phyloP scores from a whole-genome alignment of 139 green algal genomes.

The Haematococcus sp. region DNA sequence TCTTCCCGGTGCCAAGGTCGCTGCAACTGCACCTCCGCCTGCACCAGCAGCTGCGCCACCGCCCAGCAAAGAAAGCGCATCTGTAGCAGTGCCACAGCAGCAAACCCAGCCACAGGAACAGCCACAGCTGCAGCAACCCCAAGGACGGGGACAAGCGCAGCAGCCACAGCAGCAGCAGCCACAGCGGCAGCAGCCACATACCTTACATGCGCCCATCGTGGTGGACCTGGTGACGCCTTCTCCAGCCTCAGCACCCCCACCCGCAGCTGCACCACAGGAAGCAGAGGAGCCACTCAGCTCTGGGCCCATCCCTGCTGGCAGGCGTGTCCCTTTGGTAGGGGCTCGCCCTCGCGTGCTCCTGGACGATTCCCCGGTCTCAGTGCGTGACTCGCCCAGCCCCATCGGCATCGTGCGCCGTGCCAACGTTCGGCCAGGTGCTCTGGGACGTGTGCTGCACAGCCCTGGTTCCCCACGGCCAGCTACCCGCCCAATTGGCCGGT shows the following conservation, averaged over 20 bases:
- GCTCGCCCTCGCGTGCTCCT: too few species aligned
- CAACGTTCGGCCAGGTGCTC: background rate
- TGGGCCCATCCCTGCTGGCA: too few species aligned
- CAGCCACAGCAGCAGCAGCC: constrained; percentile 1
- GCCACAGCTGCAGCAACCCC: constrained; percentile 4
- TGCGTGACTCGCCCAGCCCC: background rate
- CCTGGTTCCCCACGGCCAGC: background rate
- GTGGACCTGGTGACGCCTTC: background rate
- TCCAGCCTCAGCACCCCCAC: background rate
- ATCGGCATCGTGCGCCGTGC: background rate
- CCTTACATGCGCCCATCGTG: background rate
- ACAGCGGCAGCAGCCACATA: background rate
- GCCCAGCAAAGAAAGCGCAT: too few species aligned
- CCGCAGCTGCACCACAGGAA: background rate
- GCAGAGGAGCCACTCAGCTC: too few species aligned
- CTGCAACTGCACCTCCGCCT: too few species aligned
- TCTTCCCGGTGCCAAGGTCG: too few species aligned
- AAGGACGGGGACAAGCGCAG: constrained; percentile 11
- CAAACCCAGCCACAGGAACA: constrained; percentile 11
- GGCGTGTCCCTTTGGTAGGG: too few species aligned
- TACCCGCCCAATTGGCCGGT: too few species aligned
- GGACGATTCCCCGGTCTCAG: too few species aligned
- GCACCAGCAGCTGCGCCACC: background rate
- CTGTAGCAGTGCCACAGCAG: too few species aligned
- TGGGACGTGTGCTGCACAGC: background rate